Base-by-base conservation (phyloP, 2,329 filamentous ascomycete species). In the Juglanconis juglandina region DNA sequence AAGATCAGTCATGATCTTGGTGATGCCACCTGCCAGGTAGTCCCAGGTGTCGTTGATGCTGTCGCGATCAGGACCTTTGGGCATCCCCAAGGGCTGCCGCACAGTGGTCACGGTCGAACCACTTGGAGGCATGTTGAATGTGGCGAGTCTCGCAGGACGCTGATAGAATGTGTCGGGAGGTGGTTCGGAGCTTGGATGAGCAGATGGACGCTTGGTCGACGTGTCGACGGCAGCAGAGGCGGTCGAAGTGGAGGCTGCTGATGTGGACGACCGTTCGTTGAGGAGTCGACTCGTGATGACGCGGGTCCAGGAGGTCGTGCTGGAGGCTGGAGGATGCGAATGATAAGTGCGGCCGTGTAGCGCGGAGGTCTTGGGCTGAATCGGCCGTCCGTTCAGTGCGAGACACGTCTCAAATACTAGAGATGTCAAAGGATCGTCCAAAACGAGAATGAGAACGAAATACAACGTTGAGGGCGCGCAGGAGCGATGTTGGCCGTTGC, bases 1-100 rank as follows among this genome's bases (percentile, higher is more conserved):
- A 34, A 98, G 82, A 71, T 96, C 90, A 68, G 87, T 86, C 94
- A 99, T 98, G 71, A 99, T 96, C 73, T 89, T 91, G 66, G 92
- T 87, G 67, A 99, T 92, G 65, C 94, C 93, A 63, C 83, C 82
- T 75, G 97, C 89, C 56, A 99, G 82, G 75, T 96, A 98, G 61
- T 82, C 81, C 95, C 95, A 99, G 62, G 66, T 67, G 41, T 60
- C 64, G 37, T 73, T 76, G 64, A 84, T 83, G 67, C 87, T 85
- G 75, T 88, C 86, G 66, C 81, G 76, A 69, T 85, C 85, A 13
- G 85, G 85, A 53, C 81, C 77, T 66, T 81, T 78, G 62, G 83
- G 83, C 82, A 86, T 85, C 67, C 74, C 74, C 53, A 68, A 72
- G 57, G 71, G 59, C 57, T 67, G 65, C 58, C 64, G 63, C 68